phyloP scores from a whole-genome alignment of 495 filamentous ascomycete species.

The Polyplosphaeria fusca region DNA sequence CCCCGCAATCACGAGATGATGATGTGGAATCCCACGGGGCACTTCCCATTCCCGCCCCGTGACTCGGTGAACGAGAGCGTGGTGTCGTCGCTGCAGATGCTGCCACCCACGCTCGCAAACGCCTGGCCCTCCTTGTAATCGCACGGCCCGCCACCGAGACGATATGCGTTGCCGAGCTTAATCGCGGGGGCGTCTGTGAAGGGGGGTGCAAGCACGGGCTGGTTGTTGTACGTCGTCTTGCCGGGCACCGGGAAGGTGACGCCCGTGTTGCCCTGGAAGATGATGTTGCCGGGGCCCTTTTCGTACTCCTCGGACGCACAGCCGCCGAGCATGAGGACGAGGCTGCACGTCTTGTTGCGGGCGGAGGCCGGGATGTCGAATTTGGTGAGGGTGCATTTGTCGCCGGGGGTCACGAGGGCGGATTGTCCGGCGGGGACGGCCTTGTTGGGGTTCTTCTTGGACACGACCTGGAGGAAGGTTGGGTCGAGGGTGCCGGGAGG shows the following conservation, averaged over 20 bases:
- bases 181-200: slow-evolving; percentile 4
- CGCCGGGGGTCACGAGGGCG: slow-evolving; percentile 1
- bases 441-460: slow-evolving; percentile 6
- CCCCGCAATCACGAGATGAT: slow-evolving; percentile 11
- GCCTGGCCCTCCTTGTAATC: slow-evolving; percentile 5
- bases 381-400: slow-evolving; percentile 7
- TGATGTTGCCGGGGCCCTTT: slow-evolving; percentile 10
- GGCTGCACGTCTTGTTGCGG: slow-evolving; percentile 4
- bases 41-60: neutral
- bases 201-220: neutral
- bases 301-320: neutral
- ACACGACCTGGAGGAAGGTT: slow-evolving; percentile 5
- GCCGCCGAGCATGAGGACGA: slow-evolving; percentile 1
- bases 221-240: slow-evolving; percentile 4
- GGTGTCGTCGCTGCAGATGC: slow-evolving; percentile 10
- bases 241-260: slow-evolving; percentile 2
- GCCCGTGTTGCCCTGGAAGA: slow-evolving; percentile 4
- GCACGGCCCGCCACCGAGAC: slow-evolving; percentile 7
- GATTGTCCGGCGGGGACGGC: neutral
- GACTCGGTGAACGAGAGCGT: slow-evolving; percentile 7
- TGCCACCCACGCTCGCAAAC: slow-evolving; percentile 6
- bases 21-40: slow-evolving; percentile 10
- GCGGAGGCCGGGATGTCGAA: slow-evolving; percentile 11
- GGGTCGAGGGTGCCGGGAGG: slow-evolving; percentile 5
- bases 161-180: slow-evolving; percentile 8